phyloP scores from a whole-genome alignment of 108 stramenopile genomes.

The Phaeodactylum tricornutum region DNA sequence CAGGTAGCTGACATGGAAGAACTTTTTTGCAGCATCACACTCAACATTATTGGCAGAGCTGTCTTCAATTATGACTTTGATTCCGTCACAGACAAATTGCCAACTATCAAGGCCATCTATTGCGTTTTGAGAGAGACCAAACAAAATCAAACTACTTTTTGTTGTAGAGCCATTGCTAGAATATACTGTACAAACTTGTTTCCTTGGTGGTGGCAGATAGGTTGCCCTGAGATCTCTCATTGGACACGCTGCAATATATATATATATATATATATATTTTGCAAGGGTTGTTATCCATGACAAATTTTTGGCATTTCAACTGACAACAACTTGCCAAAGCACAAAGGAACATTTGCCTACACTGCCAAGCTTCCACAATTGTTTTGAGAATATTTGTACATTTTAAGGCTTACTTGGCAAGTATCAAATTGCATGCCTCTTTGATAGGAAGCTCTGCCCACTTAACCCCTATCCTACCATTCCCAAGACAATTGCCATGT shows the following conservation, averaged over 20 bases:
- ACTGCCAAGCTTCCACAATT: background rate
- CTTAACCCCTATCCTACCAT: background rate
- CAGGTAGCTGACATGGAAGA: constrained; percentile 75
- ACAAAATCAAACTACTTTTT: constrained; percentile 74
- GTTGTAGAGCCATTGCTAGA: no score
- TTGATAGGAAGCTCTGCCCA: background rate
- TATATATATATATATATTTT: no score
- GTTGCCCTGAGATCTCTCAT: no score
- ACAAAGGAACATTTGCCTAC: background rate
- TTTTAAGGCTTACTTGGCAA: background rate
- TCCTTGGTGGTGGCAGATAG: no score
- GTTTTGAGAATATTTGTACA: background rate
- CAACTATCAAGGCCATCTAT: constrained; percentile 85
- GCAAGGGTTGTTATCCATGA: no score
- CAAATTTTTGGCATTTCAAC: no score
- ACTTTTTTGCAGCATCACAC: constrained; percentile 78
- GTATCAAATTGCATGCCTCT: background rate
- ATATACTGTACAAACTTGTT: no score
- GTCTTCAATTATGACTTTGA: constrained; percentile 90
- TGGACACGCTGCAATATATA: no score
- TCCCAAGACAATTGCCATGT: background rate
- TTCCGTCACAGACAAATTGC: constrained; percentile 68
- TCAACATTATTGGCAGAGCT: constrained; percentile 83
- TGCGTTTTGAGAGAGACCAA: constrained; percentile 81
- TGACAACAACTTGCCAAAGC: background rate